phyloP scores from a whole-genome alignment of 108 stramenopile species.

The Nitzschia putrida region DNA sequence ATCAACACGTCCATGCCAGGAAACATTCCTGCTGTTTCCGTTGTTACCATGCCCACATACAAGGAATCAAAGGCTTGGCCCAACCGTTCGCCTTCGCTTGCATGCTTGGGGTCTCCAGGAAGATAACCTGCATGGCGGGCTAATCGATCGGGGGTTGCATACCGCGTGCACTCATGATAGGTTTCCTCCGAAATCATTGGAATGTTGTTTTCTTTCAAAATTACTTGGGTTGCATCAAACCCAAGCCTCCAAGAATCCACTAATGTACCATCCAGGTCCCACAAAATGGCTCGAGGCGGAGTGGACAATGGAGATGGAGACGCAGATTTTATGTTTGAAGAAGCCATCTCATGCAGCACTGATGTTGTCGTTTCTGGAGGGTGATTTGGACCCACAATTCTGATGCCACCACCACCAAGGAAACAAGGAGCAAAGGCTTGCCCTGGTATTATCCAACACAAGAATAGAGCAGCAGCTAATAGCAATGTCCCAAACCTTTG shows the following conservation, averaged over 20 bases:
- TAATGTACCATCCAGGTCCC: slow-evolving; percentile 85
- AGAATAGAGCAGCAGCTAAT: no score
- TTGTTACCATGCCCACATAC: slow-evolving; percentile 70
- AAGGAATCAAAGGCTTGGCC: slow-evolving; percentile 74
- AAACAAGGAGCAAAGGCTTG: no score
- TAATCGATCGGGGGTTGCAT: slow-evolving; percentile 77
- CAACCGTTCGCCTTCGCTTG: slow-evolving; percentile 52
- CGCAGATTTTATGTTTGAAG: no score
- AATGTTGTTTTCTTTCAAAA: slow-evolving; percentile 64
- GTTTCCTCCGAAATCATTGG: slow-evolving; percentile 51
- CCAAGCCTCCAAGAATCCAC: slow-evolving; percentile 86
- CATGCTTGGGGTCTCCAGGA: slow-evolving; percentile 58
- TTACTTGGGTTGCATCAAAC: slow-evolving; percentile 73
- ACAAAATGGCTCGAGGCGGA: slow-evolving; percentile 50
- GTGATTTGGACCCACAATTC: no score
- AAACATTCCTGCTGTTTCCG: slow-evolving; percentile 76
- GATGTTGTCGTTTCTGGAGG: no score
- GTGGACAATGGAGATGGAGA: no score
- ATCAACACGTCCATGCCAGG: slow-evolving; percentile 63
- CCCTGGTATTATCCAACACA: no score
- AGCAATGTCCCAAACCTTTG: no score
- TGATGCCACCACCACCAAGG: no score
- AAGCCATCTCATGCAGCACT: no score
- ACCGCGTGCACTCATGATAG: slow-evolving; percentile 73
- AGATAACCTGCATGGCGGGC: slow-evolving; percentile 80